Evolutionary conservation across 2,329 filamentous ascomycete species (phyloP).

Genomic region (Colletotrichum sp.): DNA sequence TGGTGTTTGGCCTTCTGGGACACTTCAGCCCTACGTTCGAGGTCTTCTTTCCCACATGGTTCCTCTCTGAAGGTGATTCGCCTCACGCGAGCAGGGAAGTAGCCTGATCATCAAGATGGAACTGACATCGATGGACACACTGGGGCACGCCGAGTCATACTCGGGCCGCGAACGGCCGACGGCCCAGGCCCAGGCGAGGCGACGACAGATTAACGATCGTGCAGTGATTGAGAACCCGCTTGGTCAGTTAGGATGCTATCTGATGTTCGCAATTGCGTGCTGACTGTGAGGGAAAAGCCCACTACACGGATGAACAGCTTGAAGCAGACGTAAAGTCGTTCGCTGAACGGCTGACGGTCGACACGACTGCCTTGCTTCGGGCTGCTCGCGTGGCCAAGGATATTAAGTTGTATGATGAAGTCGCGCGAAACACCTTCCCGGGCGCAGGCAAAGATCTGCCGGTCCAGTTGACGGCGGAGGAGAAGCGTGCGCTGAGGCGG

Average conservation of each 20-base stretch:
- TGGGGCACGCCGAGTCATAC: slow-evolving; percentile 14
- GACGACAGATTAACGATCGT: slow-evolving; percentile 34
- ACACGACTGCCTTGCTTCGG: slow-evolving; percentile 34
- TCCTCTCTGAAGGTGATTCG: neutral
- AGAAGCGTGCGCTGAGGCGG: slow-evolving; percentile 39
- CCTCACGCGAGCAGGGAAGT: neutral
- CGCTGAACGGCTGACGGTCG: slow-evolving; percentile 32
- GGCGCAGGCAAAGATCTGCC: slow-evolving; percentile 27
- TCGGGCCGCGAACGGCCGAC: slow-evolving; percentile 21
- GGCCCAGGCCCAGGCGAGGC: slow-evolving; percentile 29
- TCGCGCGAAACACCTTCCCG: slow-evolving; percentile 32
- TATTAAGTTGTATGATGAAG: slow-evolving; percentile 40
- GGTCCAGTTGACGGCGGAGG: slow-evolving; percentile 35
- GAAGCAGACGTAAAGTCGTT: slow-evolving; percentile 39
- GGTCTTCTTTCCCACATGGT: neutral
- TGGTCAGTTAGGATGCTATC: slow-evolving; percentile 16
- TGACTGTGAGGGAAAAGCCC: slow-evolving; percentile 29
- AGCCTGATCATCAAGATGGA: neutral
- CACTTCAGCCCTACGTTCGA: neutral
- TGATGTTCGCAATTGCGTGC: neutral
- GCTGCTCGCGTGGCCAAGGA: slow-evolving; percentile 47
- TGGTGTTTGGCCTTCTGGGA: neutral
- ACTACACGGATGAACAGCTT: slow-evolving; percentile 41
- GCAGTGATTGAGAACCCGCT: slow-evolving; percentile 42
- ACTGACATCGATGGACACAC: neutral